Evolutionary conservation across 768 basidiomycete genomes (phyloP).

Genomic region (Mycena indigotica): DNA sequence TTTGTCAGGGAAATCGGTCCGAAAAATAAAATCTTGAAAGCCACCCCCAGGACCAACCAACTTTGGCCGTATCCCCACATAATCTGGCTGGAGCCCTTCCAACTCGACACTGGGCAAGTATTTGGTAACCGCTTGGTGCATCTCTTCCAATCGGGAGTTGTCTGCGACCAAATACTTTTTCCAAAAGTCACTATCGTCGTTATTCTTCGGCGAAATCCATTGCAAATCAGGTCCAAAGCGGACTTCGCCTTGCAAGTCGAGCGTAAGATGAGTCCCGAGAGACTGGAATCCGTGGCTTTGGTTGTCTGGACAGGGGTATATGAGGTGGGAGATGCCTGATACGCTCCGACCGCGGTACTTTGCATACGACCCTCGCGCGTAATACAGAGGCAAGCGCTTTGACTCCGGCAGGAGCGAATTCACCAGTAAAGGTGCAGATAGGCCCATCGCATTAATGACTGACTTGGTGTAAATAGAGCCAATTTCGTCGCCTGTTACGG

Average conservation of each 20-base stretch:
- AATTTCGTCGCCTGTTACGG: constrained; percentile 52
- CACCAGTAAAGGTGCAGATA: constrained; percentile 69
- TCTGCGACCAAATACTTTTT: constrained; percentile 61
- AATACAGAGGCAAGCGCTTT: constrained; percentile 71
- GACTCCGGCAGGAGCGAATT: constrained; percentile 66
- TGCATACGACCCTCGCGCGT: constrained; percentile 84
- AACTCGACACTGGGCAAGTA: constrained; percentile 69
- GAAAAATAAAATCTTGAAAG: constrained; percentile 84
- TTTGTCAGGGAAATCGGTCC: constrained; percentile 57
- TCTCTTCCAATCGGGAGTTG: constrained; percentile 60
- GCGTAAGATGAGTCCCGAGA: constrained; percentile 88
- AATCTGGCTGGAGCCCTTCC: constrained; percentile 75
- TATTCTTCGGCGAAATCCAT: constrained; percentile 66
- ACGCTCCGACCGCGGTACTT: constrained; percentile 83
- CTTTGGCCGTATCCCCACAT: constrained; percentile 87
- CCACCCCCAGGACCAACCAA: constrained; percentile 70
- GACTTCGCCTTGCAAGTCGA: constrained; percentile 83
- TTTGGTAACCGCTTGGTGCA: constrained; percentile 68
- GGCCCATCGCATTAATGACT: constrained; percentile 81
- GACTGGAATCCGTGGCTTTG: constrained; percentile 73
- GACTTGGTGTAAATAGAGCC: constrained; percentile 68
- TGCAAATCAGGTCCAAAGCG: constrained; percentile 94
- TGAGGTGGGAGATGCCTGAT: constrained; percentile 65
- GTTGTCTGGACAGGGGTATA: constrained; percentile 88
- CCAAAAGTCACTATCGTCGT: constrained; percentile 77